Base-by-base conservation (phyloP, 352 stramenopile species). In the Phytophthora macrochlamydospora region DNA sequence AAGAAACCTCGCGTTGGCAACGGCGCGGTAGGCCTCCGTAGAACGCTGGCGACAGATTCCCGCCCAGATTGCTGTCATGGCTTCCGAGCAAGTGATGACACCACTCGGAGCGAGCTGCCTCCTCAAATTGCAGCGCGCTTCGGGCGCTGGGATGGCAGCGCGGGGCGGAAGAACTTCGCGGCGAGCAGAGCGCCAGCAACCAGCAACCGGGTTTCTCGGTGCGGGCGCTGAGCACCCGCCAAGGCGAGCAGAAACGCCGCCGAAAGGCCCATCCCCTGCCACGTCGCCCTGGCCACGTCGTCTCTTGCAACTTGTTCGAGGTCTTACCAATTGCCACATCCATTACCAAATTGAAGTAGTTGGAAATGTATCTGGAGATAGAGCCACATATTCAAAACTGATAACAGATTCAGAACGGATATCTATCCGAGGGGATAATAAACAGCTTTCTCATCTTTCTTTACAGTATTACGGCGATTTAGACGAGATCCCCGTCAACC, bases 271-370 rank as follows among this genome's bases (percentile, higher is more conserved):
- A 55, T 48, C 24, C 46, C 45, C 30, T 40, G 0, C 38, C 53
- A 65, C 57, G 51, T 62, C 64, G 51, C 28, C 44, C 51, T 37
- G 58, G 52, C 64, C 65, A 72, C 65, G 59, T 40, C 55, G 67
- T 72, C 58, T 49, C 0, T 1, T 2, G 5, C 4, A 64, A 40
- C 35, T 6, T 40, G 9, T 11, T 6, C 35, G 9, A 40, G 35
- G 35, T 40, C 0, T 40, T 11, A 6, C 0, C 35, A 6, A 11
- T 6, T 40, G 6, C 9, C 35, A 11, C 35, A 40, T 40, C 35
- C 35, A 40, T 11, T 11, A 40, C 35, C 35, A 6, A 11, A 24
- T 24, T 24, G 18, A 24, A 24, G 18, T 24, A 24, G 18, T 24
- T 24, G 18, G 18, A 24, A 24, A 24, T 0, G 0, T 24, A 24